Evolutionary conservation across 345 rosid genomes (phyloP).

Genomic region (Fremontodendron californicum): DNA sequence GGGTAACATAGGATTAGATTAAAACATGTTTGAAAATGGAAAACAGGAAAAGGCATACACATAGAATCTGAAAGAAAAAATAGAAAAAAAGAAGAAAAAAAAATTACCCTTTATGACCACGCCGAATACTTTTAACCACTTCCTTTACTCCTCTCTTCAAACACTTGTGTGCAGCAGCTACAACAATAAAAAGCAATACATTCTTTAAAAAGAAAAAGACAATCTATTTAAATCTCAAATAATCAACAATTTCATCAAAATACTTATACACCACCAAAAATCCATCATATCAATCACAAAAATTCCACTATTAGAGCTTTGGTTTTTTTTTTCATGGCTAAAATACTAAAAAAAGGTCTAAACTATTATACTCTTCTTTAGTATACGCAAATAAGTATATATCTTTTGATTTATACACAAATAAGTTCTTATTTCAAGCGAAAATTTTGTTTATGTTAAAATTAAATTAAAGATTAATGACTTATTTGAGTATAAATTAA

Average conservation of each 20-base stretch:
- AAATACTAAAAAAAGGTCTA: no score
- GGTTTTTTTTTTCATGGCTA: not conserved
- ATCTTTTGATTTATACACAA: no score
- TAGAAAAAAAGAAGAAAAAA: not conserved
- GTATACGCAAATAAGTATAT: no score
- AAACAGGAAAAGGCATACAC: not conserved
- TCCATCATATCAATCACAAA: not conserved
- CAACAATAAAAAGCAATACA: not conserved
- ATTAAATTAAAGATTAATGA: no score
- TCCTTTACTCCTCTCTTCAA: conserved; percentile 98
- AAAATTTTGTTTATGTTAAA: no score
- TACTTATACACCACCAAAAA: not conserved
- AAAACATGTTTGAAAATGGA: not conserved
- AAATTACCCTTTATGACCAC: conserved; percentile 82
- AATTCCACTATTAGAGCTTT: not conserved
- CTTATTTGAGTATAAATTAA: no score
- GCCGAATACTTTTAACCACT: conserved; percentile 87
- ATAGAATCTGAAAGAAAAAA: not conserved
- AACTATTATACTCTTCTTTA: no score
- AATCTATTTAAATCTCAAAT: not conserved
- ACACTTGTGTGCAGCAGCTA: conserved; percentile 88
- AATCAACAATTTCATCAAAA: not conserved
- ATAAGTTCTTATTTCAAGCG: no score
- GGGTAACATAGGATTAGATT: no score
- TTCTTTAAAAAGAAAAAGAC: not conserved